These are phyloP conservation scores for Fusarium sp. DNA, from an alignment of 2,329 filamentous ascomycete species.

Conservation along the genomic window DNA sequence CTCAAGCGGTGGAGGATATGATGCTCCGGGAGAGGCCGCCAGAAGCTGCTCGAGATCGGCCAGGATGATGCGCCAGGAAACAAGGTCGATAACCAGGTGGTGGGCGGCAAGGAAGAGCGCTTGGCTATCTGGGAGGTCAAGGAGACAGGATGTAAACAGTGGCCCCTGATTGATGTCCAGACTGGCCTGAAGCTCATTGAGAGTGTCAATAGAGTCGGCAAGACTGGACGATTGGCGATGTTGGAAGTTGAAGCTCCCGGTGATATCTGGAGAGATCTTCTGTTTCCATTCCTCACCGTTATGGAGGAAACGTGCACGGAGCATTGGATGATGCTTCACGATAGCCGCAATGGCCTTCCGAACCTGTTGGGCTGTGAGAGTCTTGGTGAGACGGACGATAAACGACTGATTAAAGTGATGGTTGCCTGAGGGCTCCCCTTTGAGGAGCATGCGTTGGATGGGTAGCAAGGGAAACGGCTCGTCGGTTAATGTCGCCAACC, in stretches of 20 bases:
- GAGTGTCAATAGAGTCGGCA: not conserved
- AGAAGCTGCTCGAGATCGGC: conserved; percentile 13
- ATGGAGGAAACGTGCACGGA: conserved; percentile 5
- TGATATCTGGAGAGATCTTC: not conserved
- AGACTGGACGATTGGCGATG: too few relatives aligned
- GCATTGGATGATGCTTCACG: conserved; percentile 4
- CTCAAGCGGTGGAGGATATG: not conserved
- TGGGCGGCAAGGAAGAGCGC: conserved; percentile 14
- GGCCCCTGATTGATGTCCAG: too few relatives aligned
- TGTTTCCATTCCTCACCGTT: not conserved
- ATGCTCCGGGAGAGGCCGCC: not conserved
- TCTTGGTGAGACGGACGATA: too few relatives aligned
- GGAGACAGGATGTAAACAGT: not conserved
- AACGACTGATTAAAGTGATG: too few relatives aligned
- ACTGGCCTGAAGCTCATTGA: not conserved
- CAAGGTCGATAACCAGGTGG: conserved; percentile 25
- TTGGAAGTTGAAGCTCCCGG: too few relatives aligned
- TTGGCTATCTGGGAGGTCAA: conserved; percentile 6
- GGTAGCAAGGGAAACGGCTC: too few relatives aligned
- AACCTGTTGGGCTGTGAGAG: too few relatives aligned
- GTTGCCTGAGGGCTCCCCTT: too few relatives aligned
- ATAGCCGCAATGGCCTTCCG: not conserved
- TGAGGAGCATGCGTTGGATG: too few relatives aligned
- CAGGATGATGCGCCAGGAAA: conserved; percentile 20
- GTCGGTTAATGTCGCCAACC: too few relatives aligned